Evolutionary conservation across 495 filamentous ascomycete species (phyloP), one percentile per base, ranked within the genome.

Genomic region (Geopyxis carbonaria): DNA sequence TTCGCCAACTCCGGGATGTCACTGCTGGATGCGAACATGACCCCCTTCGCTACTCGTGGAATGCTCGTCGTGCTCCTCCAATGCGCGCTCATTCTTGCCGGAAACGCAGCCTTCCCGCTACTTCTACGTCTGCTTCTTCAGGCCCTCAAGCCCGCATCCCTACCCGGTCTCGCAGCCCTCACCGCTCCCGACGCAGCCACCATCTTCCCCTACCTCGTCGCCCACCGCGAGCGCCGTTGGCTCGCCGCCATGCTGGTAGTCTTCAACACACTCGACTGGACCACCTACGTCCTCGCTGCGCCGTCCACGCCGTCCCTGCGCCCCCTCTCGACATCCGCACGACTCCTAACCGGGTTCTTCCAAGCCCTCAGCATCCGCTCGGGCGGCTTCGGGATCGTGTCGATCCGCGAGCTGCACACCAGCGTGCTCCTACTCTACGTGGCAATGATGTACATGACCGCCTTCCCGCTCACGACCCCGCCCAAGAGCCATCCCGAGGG

Each of bases 1-100:
- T 93, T 93, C 57, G 85, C 80, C 47, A 93, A 91, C 52, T 77
- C 69, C 15, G 84, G 84, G 15, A 86, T 93, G 83, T 73, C 72
- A 14, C 68, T 93, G 22, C 57, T 93, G 29, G 83, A 91, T 57
- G 63, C 68, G 14, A 91, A 91, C 46, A 83, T 91, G 75, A 67
- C 70, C 4, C 70, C 73, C 1, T 82, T 78, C 31, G 37, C 50
- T 69, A 77, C 51, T 61, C 59, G 1, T 64, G 67, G 4, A 59
- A 68, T 54, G 7, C 91, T 83, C 51, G 69, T 82, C 5, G 64
- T 93, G 8, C 57, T 91, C 14, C 78, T 76, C 10, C 78, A 86
- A 72, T 68, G 68, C 23, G 55, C 79, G 11, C 57, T 92, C 45
- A 89, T 89, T 41, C 65, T 93, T 9, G 79, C 80, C 5, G 85